Evolutionary conservation across 352 stramenopile species (phyloP).

Genomic region (Pythium sukuiense): DNA sequence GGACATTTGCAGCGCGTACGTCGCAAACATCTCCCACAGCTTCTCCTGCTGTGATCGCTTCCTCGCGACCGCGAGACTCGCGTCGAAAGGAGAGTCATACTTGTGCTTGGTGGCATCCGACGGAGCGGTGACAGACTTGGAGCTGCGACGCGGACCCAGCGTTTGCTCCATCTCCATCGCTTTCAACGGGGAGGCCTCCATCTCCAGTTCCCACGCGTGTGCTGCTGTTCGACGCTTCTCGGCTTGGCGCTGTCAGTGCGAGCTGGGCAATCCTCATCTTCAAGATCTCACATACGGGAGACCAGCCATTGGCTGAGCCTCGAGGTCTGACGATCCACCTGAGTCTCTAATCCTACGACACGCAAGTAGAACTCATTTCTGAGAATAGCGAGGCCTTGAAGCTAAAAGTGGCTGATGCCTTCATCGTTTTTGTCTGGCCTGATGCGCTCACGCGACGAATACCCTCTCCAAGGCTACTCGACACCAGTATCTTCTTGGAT

Average conservation of each 20-base stretch:
- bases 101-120: constrained; percentile 21
- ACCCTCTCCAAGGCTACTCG: too few species aligned
- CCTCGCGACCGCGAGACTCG: constrained; percentile 47
- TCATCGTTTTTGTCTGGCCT: background rate
- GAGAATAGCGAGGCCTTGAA: background rate
- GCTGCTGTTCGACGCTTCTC: background rate
- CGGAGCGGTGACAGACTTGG: background rate
- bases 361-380: constrained; percentile 1
- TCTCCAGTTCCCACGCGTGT: background rate
- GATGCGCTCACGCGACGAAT: background rate
- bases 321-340: background rate
- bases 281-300: background rate
- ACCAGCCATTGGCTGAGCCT: constrained; percentile 8
- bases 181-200: constrained; percentile 7
- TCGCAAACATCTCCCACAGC: constrained; percentile 79
- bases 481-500: background rate
- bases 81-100: constrained; percentile 68
- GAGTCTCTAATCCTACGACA: background rate
- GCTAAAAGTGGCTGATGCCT: background rate
- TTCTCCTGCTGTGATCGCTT: constrained; percentile 68
- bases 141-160: constrained; percentile 8
- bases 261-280: background rate
- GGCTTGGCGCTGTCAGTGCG: too few species aligned
- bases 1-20: constrained; percentile 74
- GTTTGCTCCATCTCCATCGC: constrained; percentile 5